Percentiles rank a stretch among this genome's conserved stretches.
Evolutionary conservation across 441 rosid species (phyloP).

Genomic region (Gossypium schwendimanii): DNA sequence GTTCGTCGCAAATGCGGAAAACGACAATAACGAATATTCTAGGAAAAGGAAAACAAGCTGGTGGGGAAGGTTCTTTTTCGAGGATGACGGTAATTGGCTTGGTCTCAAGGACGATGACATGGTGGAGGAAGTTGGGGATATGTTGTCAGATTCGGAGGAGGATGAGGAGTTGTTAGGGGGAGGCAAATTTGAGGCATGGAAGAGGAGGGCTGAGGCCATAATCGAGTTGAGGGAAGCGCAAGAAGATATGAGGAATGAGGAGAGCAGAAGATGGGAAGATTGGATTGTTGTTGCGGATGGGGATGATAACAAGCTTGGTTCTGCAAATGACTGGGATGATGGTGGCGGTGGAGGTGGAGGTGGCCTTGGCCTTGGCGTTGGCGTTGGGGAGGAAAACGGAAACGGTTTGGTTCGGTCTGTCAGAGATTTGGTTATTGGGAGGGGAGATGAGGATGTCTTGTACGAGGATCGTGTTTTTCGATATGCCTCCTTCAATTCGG

Average conservation of each 20-base stretch:
- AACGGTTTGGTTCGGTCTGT: slow-evolving; percentile 60
- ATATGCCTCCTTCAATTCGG: slow-evolving; percentile 77
- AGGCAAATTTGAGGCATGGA: slow-evolving; percentile 84
- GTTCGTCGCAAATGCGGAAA: slow-evolving; percentile 50
- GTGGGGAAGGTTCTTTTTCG: slow-evolving; percentile 80
- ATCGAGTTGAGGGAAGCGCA: slow-evolving; percentile 85
- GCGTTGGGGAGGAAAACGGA: slow-evolving; percentile 34
- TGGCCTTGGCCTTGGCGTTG: slow-evolving; percentile 12
- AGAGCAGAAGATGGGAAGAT: slow-evolving; percentile 84
- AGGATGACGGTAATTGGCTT: slow-evolving; percentile 84
- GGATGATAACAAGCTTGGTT: slow-evolving; percentile 18
- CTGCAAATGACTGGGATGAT: slow-evolving; percentile 26
- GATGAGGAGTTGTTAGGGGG: slow-evolving; percentile 48
- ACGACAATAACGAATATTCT: slow-evolving; percentile 26
- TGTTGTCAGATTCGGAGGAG: slow-evolving; percentile 31
- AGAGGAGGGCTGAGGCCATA: slow-evolving; percentile 86
- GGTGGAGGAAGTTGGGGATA: slow-evolving; percentile 35
- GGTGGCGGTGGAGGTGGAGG: not conserved
- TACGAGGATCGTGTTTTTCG: slow-evolving; percentile 84
- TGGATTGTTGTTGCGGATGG: slow-evolving; percentile 70
- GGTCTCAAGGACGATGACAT: slow-evolving; percentile 63
- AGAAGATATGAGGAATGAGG: slow-evolving; percentile 64
- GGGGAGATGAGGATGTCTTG: slow-evolving; percentile 68
- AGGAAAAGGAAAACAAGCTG: slow-evolving; percentile 44
- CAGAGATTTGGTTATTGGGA: slow-evolving; percentile 69